Evolutionary conservation across 108 stramenopile species (phyloP).

Genomic region (Pseudonitzschia delicatissima): DNA sequence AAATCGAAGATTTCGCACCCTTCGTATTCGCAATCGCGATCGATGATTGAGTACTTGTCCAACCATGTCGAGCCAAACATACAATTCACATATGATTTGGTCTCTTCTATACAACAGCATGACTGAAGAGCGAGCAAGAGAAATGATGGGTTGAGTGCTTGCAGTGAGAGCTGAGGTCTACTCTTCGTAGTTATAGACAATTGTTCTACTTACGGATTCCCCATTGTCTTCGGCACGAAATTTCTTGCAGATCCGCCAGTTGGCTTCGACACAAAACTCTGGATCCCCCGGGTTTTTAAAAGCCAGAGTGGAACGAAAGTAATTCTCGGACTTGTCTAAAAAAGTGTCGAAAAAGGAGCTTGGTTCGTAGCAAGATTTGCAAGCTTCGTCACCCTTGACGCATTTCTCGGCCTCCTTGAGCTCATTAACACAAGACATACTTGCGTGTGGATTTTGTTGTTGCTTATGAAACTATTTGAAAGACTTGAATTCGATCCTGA

Average conservation of each 20-base stretch:
- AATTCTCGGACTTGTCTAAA: neutral
- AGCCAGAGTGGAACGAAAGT: neutral
- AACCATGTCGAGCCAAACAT: neutral
- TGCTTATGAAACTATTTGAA: no score
- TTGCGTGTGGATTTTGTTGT: neutral
- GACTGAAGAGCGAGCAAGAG: neutral
- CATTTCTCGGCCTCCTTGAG: neutral
- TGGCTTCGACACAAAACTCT: constrained; percentile 4
- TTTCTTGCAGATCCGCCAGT: constrained; percentile 3
- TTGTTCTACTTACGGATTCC: neutral
- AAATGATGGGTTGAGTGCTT: neutral
- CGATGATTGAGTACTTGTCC: neutral
- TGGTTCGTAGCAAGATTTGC: neutral
- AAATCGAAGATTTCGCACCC: constrained; percentile 3
- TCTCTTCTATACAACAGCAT: neutral
- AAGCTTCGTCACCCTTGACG: neutral
- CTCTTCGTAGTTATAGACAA: neutral
- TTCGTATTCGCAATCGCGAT: neutral
- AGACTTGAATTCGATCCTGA: no score
- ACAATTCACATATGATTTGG: neutral
- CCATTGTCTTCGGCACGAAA: neutral
- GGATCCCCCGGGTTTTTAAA: neutral
- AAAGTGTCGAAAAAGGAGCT: neutral
- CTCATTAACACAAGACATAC: neutral
- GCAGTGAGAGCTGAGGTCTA: neutral